Evolutionary conservation across 1,284 basidiomycete genomes (phyloP).

Genomic region (Ustilago lituana): DNA sequence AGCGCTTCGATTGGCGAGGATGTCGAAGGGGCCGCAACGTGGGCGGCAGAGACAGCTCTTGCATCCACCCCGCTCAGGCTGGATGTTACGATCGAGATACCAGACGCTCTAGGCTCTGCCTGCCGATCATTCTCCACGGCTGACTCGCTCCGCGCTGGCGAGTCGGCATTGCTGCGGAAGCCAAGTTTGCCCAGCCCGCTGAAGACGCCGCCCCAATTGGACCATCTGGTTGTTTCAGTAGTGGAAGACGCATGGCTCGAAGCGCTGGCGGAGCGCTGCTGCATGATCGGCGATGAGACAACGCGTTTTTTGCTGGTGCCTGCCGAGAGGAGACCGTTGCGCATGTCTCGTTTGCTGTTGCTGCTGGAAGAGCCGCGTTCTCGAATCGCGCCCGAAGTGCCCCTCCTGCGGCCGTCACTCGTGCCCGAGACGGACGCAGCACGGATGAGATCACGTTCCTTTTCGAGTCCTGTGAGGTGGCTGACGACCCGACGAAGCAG

Average conservation of each 20-base stretch:
- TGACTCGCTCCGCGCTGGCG: conserved; percentile 7
- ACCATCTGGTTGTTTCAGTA: conserved; percentile 30
- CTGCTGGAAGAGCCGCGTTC: conserved; percentile 15
- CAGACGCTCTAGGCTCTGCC: conserved; percentile 1
- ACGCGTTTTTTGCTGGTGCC: conserved; percentile 25
- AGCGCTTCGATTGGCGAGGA: conserved; percentile 21
- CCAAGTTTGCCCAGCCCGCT: conserved; percentile 33
- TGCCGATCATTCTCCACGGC: background rate
- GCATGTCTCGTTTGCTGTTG: conserved; percentile 30
- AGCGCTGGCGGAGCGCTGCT: conserved; percentile 30
- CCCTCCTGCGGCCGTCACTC: conserved; percentile 24
- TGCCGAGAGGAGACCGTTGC: conserved; percentile 26
- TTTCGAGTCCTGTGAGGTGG: conserved; percentile 47
- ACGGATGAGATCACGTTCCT: conserved; percentile 40
- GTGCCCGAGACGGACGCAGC: conserved; percentile 35
- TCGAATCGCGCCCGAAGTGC: conserved; percentile 37
- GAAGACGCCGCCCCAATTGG: conserved; percentile 45
- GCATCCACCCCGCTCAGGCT: conserved; percentile 1
- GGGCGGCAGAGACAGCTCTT: background rate
- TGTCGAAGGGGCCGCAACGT: background rate
- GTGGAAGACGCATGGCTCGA: conserved; percentile 29
- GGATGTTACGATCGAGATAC: conserved; percentile 3
- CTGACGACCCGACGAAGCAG: conserved; percentile 33
- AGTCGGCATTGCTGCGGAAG: conserved; percentile 16
- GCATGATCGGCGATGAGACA: conserved; percentile 31